phyloP scores from a whole-genome alignment of 2,329 filamentous ascomycete species.

The Orbilia quercus region DNA sequence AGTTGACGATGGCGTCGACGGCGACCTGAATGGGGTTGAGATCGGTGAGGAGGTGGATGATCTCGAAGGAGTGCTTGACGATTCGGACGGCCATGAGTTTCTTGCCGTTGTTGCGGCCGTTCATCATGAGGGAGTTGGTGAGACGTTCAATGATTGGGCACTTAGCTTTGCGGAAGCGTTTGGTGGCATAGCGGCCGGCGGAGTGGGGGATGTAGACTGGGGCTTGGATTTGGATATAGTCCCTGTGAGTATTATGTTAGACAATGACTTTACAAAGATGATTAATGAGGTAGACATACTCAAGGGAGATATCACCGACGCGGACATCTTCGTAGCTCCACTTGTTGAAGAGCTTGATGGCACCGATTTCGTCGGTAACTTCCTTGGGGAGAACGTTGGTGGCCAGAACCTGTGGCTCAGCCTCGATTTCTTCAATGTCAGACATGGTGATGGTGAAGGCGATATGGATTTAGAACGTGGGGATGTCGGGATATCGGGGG shows the following conservation, averaged over 20 bases:
- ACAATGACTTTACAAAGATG: slow-evolving; percentile 57
- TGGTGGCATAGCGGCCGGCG: slow-evolving; percentile 96
- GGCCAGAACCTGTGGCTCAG: slow-evolving; percentile 84
- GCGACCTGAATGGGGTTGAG: slow-evolving; percentile 99
- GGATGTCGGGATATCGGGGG: not conserved
- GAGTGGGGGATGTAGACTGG: slow-evolving; percentile 99
- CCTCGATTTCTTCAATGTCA: slow-evolving; percentile 94
- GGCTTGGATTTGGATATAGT: slow-evolving; percentile 99
- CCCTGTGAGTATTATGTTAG: slow-evolving; percentile 72
- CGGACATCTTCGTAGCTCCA: slow-evolving; percentile 99
- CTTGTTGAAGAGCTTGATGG: slow-evolving; percentile 97
- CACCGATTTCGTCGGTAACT: slow-evolving; percentile 86
- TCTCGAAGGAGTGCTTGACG: slow-evolving; percentile 98
- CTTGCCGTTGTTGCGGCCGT: slow-evolving; percentile 99
- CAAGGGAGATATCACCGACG: slow-evolving; percentile 99
- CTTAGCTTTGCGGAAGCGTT: slow-evolving; percentile 99
- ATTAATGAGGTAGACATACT: slow-evolving; percentile 74
- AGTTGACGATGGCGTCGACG: slow-evolving; percentile 99
- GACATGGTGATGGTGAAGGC: slow-evolving; percentile 78
- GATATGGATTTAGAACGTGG: slow-evolving; percentile 55
- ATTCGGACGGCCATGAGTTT: slow-evolving; percentile 99
- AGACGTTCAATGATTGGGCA: slow-evolving; percentile 99
- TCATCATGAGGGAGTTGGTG: slow-evolving; percentile 99
- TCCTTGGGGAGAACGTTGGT: slow-evolving; percentile 91
- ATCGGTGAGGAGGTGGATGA: slow-evolving; percentile 99